These are phyloP conservation scores for Blepharisma undulans DNA, from an alignment of 169 alveolate genomes.

Conservation along the genomic window DNA sequence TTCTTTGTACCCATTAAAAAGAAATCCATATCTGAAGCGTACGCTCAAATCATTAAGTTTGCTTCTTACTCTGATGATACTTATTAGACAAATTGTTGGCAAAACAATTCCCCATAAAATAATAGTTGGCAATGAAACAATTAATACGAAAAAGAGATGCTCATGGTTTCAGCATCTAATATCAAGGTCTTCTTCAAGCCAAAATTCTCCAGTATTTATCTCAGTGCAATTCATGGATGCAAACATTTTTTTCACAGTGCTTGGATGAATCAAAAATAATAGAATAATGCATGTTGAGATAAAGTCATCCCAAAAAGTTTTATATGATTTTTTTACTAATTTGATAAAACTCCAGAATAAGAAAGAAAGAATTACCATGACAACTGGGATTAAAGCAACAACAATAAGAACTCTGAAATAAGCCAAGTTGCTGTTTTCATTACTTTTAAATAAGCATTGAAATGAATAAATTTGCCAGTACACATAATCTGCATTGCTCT, in stretches of 20 bases:
- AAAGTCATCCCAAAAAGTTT: neutral
- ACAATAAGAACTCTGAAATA: neutral
- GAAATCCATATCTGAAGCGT: constrained; percentile 44
- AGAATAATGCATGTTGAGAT: constrained; percentile 46
- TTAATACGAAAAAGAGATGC: constrained; percentile 47
- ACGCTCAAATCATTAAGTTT: neutral
- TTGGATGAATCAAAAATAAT: constrained; percentile 60
- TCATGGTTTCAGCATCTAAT: constrained; percentile 49
- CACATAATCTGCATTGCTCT: neutral
- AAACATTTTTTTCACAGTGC: constrained; percentile 48
- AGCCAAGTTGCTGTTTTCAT: neutral
- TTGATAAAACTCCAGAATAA: neutral
- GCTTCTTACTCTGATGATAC: neutral
- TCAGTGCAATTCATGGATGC: constrained; percentile 40
- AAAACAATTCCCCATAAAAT: constrained; percentile 61
- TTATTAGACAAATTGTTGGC: constrained; percentile 43
- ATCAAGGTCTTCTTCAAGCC: constrained; percentile 31
- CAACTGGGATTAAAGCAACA: neutral
- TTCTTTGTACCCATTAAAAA: constrained; percentile 49
- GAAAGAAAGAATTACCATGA: neutral
- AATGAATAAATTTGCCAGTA: neutral
- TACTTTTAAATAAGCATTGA: neutral
- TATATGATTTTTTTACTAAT: neutral
- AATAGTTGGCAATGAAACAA: constrained; percentile 50
- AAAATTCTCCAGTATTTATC: constrained; percentile 27